Conservation (phyloP, 441 rosid species). For the Populus hybrid region DNA sequence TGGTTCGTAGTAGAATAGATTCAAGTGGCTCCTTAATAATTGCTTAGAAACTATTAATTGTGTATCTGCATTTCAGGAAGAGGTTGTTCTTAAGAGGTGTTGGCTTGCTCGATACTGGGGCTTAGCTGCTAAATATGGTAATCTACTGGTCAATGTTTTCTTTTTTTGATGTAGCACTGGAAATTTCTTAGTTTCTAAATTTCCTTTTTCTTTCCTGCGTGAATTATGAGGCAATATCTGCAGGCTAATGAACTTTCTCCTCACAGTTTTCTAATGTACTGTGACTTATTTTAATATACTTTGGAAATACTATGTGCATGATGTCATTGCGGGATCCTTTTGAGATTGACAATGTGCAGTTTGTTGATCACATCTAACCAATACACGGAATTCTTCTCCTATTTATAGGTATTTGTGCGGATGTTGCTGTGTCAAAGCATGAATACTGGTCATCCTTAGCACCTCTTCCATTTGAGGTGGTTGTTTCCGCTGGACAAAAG, state of each 20-base stretch:
- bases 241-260: background rate
- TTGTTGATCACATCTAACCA: conserved; percentile 14
- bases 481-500: conserved; percentile 89
- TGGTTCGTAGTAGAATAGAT: conserved; percentile 49
- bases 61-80: conserved; percentile 58
- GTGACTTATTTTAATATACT: background rate
- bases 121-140: conserved; percentile 87
- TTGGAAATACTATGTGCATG: background rate
- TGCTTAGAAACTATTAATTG: background rate
- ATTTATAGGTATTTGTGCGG: conserved; percentile 69
- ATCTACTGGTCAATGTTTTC: conserved; percentile 2
- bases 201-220: conserved; percentile 10
- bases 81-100: conserved; percentile 97
- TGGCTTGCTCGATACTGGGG: conserved; percentile 99
- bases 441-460: conserved; percentile 96
- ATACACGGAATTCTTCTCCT: conserved; percentile 27
- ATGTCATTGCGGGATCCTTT: background rate
- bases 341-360: background rate
- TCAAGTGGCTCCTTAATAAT: conserved; percentile 20
- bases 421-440: conserved; percentile 74
- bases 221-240: conserved; percentile 1
- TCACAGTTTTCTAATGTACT: background rate
- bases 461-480: conserved; percentile 96
- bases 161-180: conserved; percentile 9
- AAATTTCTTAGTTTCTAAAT: background rate